Evolutionary conservation across 768 basidiomycete genomes (phyloP).

Genomic region (Podaxis carcinomalis): DNA sequence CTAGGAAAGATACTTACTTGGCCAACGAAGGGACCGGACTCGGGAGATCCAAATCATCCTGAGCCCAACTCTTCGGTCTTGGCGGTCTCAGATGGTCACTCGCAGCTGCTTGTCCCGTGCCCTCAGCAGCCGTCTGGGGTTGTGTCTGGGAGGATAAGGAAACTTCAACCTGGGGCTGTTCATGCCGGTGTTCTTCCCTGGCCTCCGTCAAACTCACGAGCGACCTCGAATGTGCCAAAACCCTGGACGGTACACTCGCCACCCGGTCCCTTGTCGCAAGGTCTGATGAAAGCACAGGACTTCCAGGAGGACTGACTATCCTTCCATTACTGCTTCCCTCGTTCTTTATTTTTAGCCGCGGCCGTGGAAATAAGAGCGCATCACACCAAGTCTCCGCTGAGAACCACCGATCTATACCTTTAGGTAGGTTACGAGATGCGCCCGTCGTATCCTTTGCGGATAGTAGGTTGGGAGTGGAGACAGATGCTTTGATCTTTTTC

Average conservation of each 20-base stretch:
- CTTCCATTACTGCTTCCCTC: conserved; percentile 23
- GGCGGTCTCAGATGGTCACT: conserved; percentile 17
- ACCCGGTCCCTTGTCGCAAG: conserved; percentile 6
- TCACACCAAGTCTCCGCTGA: conserved; percentile 82
- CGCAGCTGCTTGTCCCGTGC: conserved; percentile 9
- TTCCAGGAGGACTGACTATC: conserved; percentile 47
- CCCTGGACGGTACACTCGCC: conserved; percentile 37
- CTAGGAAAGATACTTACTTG: conserved; percentile 28
- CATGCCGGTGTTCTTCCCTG: conserved; percentile 4
- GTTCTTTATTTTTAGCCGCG: conserved; percentile 56
- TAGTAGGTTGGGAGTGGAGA: conserved; percentile 66
- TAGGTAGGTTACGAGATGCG: conserved; percentile 20
- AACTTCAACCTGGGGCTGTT: neutral
- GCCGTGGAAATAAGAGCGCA: conserved; percentile 71
- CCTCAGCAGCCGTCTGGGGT: neutral
- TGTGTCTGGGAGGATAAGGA: conserved; percentile 10
- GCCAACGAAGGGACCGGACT: conserved; percentile 58
- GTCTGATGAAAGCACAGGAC: conserved; percentile 29
- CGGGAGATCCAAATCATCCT: conserved; percentile 54
- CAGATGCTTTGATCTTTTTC: conserved; percentile 44
- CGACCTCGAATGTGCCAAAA: conserved; percentile 45
- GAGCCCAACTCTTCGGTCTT: conserved; percentile 57
- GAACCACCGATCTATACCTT: conserved; percentile 60
- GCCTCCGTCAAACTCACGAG: conserved; percentile 29
- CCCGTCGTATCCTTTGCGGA: neutral